phyloP scores from a whole-genome alignment of 73 alveolate species.

The Stentor roeselii region DNA sequence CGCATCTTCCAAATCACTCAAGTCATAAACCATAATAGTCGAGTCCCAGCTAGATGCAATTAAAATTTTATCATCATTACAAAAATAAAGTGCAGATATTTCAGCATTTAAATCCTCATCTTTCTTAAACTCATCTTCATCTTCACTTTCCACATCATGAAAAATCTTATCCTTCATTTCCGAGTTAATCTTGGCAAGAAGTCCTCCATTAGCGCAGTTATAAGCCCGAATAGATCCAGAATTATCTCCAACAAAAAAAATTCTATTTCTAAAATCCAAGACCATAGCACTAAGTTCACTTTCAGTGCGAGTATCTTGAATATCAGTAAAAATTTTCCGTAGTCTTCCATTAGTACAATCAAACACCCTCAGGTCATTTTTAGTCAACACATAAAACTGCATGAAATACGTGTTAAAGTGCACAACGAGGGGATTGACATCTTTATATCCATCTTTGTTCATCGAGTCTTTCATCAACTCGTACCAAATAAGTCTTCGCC shows the following conservation, averaged over 20 bases:
- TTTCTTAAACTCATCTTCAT: constrained; percentile 59
- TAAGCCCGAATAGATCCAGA: constrained; percentile 84
- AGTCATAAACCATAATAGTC: constrained; percentile 80
- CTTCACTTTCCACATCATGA: constrained; percentile 26
- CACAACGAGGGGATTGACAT: constrained; percentile 71
- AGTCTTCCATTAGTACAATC: constrained; percentile 83
- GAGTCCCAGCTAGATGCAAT: constrained; percentile 85
- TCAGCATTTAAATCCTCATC: constrained; percentile 45
- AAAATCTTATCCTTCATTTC: neutral
- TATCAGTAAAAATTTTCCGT: constrained; percentile 72
- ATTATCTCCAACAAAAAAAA: constrained; percentile 81
- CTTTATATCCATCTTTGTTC: constrained; percentile 48
- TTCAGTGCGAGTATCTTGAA: constrained; percentile 73
- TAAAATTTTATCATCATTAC: constrained; percentile 67
- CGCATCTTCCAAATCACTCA: constrained; percentile 82
- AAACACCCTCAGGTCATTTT: constrained; percentile 85
- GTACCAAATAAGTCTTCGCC: constrained; percentile 72
- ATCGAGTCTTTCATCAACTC: constrained; percentile 43
- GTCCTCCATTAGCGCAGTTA: constrained; percentile 86
- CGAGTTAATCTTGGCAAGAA: constrained; percentile 59
- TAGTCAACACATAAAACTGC: constrained; percentile 57
- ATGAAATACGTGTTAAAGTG: constrained; percentile 82
- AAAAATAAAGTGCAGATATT: constrained; percentile 53
- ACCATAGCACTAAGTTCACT: constrained; percentile 73
- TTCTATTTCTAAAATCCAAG: constrained; percentile 83